These are phyloP conservation scores for Psilocybe sp. DNA, from an alignment of 768 basidiomycete species.

Conservation along the genomic window DNA sequence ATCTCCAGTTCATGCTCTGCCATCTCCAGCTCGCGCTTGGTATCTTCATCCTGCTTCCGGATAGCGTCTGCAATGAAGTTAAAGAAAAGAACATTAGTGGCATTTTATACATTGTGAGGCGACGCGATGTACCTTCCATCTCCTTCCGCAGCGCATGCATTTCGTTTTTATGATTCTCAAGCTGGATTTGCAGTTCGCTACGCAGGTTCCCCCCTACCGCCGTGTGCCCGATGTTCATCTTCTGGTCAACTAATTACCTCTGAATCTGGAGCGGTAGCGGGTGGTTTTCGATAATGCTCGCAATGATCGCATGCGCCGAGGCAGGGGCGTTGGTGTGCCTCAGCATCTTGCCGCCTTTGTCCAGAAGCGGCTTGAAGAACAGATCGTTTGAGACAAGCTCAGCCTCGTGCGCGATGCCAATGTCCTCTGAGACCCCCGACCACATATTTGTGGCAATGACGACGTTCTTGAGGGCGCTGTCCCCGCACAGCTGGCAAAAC, in stretches of 20 bases:
- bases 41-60: constrained; percentile 44
- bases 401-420: constrained; percentile 38
- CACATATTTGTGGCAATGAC: constrained; percentile 55
- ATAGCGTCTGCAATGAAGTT: constrained; percentile 27
- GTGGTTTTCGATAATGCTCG: constrained; percentile 35
- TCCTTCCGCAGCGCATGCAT: constrained; percentile 41
- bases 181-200: constrained; percentile 43
- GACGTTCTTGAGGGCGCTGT: constrained; percentile 45
- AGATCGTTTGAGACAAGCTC: constrained; percentile 36
- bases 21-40: constrained; percentile 37
- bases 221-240: constrained; percentile 46
- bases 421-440: constrained; percentile 34
- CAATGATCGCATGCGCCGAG: constrained; percentile 39
- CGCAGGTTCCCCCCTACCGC: constrained; percentile 50
- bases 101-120: neutral
- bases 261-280: constrained; percentile 50
- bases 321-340: constrained; percentile 37
- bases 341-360: constrained; percentile 40
- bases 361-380: constrained; percentile 51
- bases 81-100: neutral
- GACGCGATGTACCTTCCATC: constrained; percentile 2
- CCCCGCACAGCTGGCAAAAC: constrained; percentile 52
- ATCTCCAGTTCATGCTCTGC: constrained; percentile 18
- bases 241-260: constrained; percentile 48
- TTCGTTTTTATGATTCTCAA: constrained; percentile 42